phyloP scores from a whole-genome alignment of 768 basidiomycete species.

The Trametes elegans region DNA sequence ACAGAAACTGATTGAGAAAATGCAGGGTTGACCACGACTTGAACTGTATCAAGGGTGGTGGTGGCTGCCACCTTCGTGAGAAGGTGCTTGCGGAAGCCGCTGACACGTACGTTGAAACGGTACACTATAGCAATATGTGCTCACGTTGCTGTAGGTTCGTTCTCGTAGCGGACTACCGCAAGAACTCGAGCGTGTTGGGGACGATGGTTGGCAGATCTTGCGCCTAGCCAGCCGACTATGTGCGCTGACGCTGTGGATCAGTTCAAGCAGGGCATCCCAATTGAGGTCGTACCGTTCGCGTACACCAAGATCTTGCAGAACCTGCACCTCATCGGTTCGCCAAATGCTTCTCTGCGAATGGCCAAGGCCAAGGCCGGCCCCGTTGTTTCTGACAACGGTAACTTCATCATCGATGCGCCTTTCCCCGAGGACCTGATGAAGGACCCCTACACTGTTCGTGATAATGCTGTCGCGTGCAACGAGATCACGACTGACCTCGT shows the following conservation, averaged over 20 bases:
- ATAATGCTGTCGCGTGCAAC: too few species aligned
- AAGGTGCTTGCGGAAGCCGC: slow-evolving; percentile 98
- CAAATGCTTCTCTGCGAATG: slow-evolving; percentile 84
- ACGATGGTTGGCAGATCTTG: slow-evolving; percentile 61
- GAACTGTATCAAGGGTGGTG: slow-evolving; percentile 96
- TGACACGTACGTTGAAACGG: slow-evolving; percentile 52
- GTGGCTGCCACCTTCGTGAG: slow-evolving; percentile 94
- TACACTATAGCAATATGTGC: not conserved
- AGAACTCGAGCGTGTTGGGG: slow-evolving; percentile 81
- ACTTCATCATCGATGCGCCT: slow-evolving; percentile 96
- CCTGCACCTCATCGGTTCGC: slow-evolving; percentile 61
- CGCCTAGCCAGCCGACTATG: not conserved
- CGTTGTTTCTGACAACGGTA: slow-evolving; percentile 95
- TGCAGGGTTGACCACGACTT: slow-evolving; percentile 78
- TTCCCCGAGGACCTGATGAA: slow-evolving; percentile 69
- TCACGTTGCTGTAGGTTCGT: slow-evolving; percentile 52
- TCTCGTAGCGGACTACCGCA: slow-evolving; percentile 93
- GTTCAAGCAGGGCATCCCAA: slow-evolving; percentile 88
- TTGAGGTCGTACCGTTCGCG: slow-evolving; percentile 97
- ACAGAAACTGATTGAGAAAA: not conserved
- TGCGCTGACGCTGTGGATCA: slow-evolving; percentile 28
- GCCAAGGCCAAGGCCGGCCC: slow-evolving; percentile 92
- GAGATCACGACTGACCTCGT: too few species aligned
- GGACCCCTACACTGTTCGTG: slow-evolving; percentile 58
- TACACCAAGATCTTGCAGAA: slow-evolving; percentile 84